Conservation (phyloP, 768 basidiomycete genomes). For the Boletus speciosus region DNA sequence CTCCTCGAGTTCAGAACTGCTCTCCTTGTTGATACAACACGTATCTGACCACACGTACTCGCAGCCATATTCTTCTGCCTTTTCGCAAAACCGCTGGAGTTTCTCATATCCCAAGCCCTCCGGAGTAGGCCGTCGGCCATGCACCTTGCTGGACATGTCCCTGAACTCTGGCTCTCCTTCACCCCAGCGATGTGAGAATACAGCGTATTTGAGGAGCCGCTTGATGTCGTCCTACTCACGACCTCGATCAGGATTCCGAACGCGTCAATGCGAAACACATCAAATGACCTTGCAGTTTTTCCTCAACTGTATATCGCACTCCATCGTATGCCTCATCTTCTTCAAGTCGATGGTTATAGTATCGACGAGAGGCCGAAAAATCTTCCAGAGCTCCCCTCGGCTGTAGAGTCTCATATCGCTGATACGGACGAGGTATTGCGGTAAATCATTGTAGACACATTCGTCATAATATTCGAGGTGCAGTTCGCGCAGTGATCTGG, state of each 20-base stretch:
- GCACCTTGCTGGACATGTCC: constrained; percentile 9
- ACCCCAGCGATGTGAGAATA: constrained; percentile 20
- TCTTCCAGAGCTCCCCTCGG: constrained; percentile 7
- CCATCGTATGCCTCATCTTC: neutral
- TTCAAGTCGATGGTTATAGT: neutral
- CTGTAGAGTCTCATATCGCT: constrained; percentile 11
- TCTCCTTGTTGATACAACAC: constrained; percentile 16
- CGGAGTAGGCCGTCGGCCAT: neutral
- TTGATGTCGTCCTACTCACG: constrained; percentile 1
- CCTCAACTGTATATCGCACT: neutral
- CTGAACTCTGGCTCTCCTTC: constrained; percentile 12
- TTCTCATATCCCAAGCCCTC: constrained; percentile 8
- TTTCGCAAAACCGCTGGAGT: constrained; percentile 12
- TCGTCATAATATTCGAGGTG: constrained; percentile 6
- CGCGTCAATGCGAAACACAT: neutral
- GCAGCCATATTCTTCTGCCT: constrained; percentile 12
- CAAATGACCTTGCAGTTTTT: constrained; percentile 1
- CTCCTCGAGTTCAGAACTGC: constrained; percentile 11
- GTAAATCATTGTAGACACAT: constrained; percentile 10
- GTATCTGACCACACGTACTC: constrained; percentile 24
- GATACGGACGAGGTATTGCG: constrained; percentile 15
- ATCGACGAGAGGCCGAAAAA: neutral
- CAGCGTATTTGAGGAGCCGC: constrained; percentile 9
- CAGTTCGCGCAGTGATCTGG: neutral
- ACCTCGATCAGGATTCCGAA: neutral